These are phyloP conservation scores for Begonia loranthoides DNA, from an alignment of 306 rosid genomes.

Conservation along the genomic window DNA sequence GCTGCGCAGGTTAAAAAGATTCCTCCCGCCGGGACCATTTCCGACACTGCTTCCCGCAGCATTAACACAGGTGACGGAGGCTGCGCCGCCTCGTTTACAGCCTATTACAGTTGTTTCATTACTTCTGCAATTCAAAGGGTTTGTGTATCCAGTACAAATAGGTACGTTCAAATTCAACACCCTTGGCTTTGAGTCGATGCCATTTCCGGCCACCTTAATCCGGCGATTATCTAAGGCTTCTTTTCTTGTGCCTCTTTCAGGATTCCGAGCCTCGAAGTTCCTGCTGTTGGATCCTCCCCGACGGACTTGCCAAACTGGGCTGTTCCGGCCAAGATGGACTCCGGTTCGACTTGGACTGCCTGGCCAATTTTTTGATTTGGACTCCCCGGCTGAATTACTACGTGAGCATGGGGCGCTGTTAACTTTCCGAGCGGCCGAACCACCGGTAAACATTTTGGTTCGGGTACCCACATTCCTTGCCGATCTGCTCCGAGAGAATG, in stretches of 20 bases:
- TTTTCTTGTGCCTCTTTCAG: conserved; percentile 6
- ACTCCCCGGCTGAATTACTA: conserved; percentile 86
- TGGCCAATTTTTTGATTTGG: conserved; percentile 82
- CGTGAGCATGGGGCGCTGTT: conserved; percentile 98
- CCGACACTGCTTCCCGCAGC: background rate
- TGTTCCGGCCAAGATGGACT: conserved; percentile 70
- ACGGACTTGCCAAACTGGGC: conserved; percentile 90
- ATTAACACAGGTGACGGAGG: too few relatives aligned
- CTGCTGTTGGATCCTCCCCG: conserved; percentile 25
- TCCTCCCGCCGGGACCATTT: conserved; percentile 12
- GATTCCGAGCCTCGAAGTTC: conserved; percentile 10
- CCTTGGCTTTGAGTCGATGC: conserved; percentile 34
- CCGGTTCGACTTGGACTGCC: conserved; percentile 78
- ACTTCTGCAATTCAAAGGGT: conserved; percentile 52
- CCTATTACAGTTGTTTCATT: conserved; percentile 27
- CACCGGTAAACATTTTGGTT: conserved; percentile 48
- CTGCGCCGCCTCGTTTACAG: too few relatives aligned
- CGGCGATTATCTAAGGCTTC: conserved; percentile 31
- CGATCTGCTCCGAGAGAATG: conserved; percentile 84
- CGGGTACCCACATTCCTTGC: conserved; percentile 60
- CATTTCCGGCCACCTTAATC: background rate
- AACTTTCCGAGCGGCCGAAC: conserved; percentile 38
- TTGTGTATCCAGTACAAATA: conserved; percentile 57
- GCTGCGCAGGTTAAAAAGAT: conserved; percentile 62
- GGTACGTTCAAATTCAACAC: conserved; percentile 78